These are phyloP conservation scores for Cladosporium velox DNA, from an alignment of 2,329 filamentous ascomycete genomes.

Conservation along the genomic window DNA sequence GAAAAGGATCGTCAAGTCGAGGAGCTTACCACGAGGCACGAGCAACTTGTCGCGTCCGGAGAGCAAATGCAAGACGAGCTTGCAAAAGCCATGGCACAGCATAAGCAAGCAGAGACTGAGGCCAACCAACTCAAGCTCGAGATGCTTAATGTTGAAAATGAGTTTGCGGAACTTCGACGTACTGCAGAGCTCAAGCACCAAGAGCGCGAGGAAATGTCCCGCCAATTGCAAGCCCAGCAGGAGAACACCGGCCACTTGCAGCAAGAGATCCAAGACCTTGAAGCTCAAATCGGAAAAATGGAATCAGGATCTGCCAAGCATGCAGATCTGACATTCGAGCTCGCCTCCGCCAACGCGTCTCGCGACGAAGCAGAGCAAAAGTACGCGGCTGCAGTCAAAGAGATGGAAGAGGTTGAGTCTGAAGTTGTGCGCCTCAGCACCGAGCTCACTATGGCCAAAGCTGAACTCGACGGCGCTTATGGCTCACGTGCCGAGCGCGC, in stretches of 20 bases:
- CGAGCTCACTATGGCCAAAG: slow-evolving; percentile 84
- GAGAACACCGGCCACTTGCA: slow-evolving; percentile 39
- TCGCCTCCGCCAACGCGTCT: slow-evolving; percentile 25
- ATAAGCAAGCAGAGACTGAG: slow-evolving; percentile 34
- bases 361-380: slow-evolving; percentile 29
- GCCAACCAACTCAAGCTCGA: slow-evolving; percentile 37
- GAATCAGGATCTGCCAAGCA: slow-evolving; percentile 38
- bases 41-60: slow-evolving; percentile 29
- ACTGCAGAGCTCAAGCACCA: slow-evolving; percentile 34
- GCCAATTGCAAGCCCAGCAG: slow-evolving; percentile 35
- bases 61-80: slow-evolving; percentile 36
- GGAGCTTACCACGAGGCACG: slow-evolving; percentile 35
- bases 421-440: slow-evolving; percentile 68
- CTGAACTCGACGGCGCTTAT: slow-evolving; percentile 93
- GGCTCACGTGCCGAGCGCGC: slow-evolving; percentile 71
- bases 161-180: slow-evolving; percentile 35
- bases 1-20: slow-evolving; percentile 44
- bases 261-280: slow-evolving; percentile 33
- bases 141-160: slow-evolving; percentile 46
- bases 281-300: slow-evolving; percentile 34
- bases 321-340: slow-evolving; percentile 24
- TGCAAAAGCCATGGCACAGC: slow-evolving; percentile 32
- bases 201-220: slow-evolving; percentile 34
- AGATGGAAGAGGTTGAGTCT: slow-evolving; percentile 53
- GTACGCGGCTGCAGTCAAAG: slow-evolving; percentile 34